Evolutionary conservation across 1,284 basidiomycete genomes (phyloP), one percentile per base, ranked within the genome.

Genomic region (Naganishia albida): DNA sequence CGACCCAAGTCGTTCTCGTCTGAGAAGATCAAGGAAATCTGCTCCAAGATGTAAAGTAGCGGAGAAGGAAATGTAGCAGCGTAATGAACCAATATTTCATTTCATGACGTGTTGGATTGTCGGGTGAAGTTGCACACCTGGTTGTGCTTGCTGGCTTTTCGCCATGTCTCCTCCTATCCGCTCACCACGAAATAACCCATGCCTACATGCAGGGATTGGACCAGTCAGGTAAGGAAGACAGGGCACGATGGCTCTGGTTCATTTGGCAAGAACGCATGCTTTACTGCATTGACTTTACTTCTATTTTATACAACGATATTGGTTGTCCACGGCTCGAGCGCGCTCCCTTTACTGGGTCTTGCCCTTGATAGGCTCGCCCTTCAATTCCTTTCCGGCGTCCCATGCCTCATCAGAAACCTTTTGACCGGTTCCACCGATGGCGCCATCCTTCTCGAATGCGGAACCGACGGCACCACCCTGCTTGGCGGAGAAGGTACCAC

Each of bases 11-110:
- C 81, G 39, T 70, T 78, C 69, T 75, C 74, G 51, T 80, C 80
- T 70, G 80, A 80, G 23, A 86, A 86, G 40, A 90, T 91, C 78
- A 82, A 87, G 72, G 86, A 86, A 75, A 88, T 90, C 70, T 91
- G 90, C 68, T 70, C 69, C 49, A 69, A 69, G 71, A 71, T 71
- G 63, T 67, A 66, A 64, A 51, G 54, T 30, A n/a, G 13, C 16
- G 18, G 10, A 34, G 10, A 34, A 10, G 34, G 6, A 34, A 34
- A 6, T 34, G 34, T 34, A 34, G 34, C 34, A 34, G 34, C 34
- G 34, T 34, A 34, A 10, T 10, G n/a, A 34, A 34, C 10, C 6
- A 10, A 34, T 34, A 34, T 34, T 4, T 34, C 10, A 34, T 34
- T n/a, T n/a, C n/a, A n/a, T n/a, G n/a, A n/a, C n/a, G n/a, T n/a